These are phyloP conservation scores for Kurtzmaniella quercitrusa DNA, from an alignment of 1,139 yeast species.

Conservation along the genomic window DNA sequence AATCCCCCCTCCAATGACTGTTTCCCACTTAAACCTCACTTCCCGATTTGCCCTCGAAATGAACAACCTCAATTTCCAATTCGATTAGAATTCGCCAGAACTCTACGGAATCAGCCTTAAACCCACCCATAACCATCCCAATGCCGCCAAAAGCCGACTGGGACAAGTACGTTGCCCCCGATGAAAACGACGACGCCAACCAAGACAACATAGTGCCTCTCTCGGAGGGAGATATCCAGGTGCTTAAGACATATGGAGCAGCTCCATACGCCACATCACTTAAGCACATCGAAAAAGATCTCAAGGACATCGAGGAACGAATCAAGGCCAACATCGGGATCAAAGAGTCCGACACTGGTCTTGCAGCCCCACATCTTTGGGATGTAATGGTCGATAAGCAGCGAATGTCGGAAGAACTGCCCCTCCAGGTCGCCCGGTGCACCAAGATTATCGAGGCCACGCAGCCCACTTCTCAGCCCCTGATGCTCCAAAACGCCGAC, in stretches of 20 bases:
- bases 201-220: slow-evolving; percentile 82
- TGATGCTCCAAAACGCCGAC: slow-evolving; percentile 57
- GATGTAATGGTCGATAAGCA: slow-evolving; percentile 96
- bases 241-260: slow-evolving; percentile 91
- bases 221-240: slow-evolving; percentile 95
- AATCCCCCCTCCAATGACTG: background rate
- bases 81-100: no score
- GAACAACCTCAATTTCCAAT: background rate
- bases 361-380: slow-evolving; percentile 95
- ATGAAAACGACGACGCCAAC: slow-evolving; percentile 57
- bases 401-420: slow-evolving; percentile 89
- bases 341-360: slow-evolving; percentile 92
- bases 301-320: slow-evolving; percentile 74
- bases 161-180: slow-evolving; percentile 92
- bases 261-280: slow-evolving; percentile 89
- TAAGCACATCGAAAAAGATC: slow-evolving; percentile 79
- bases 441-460: slow-evolving; percentile 84
- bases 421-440: slow-evolving; percentile 96
- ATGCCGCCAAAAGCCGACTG: slow-evolving; percentile 92
- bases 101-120: background rate
- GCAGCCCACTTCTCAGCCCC: slow-evolving; percentile 31
- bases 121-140: background rate
- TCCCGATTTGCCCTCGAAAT: background rate
- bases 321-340: slow-evolving; percentile 93
- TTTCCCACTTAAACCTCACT: background rate